Evolutionary conservation across 176 grass and related monocot species (phyloP), one percentile per base, ranked within the genome.

Genomic region (Guadua angustifolia): DNA sequence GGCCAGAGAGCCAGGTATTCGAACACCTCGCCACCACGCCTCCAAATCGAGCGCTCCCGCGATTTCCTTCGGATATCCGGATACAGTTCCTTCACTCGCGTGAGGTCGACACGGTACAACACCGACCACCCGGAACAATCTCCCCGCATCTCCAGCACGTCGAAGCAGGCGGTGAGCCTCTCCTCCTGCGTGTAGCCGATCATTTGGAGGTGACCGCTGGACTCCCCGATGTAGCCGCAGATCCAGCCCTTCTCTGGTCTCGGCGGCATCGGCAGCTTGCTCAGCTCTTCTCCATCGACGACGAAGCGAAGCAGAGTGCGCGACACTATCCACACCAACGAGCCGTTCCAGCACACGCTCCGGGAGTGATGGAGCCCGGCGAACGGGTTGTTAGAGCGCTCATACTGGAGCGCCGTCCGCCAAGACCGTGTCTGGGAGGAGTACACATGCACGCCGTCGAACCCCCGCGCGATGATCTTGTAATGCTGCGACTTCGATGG

Each of bases 101-200:
- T 66, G 11, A 84, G 47, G 26, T 84, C 72, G 8, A 76, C 36
- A 0, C 72, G 45, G 73, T 67, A 77, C 61, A 84, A 2, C 3
- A 58, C 2, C 14, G 72, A 76, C 82, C 73, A 75, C 7, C 57
- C 82, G 9, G 4, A 2, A 9, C 33, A 57, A 8, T 53, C 72
- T 6, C 14, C 82, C 7, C 22, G 19, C 60, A 77, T 55, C 82
- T 68, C 45, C n/a, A 84, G 46, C 71, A 77, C 82, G 10, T 84
- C 72, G 3, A 84, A 26, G 14, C n/a, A 13, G 1, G 21, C 65
- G 21, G 65, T 4, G 66, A 70, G 79, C 79, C 29, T 69, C 79
- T 81, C 79, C 66, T 56, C 79, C 50, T 81, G 13, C 50, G 79
- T 81, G 79, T 29, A 58, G 0, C 79, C 79, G 66, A 81, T 42